Base-by-base conservation (phyloP, 208 protist species). In the Acanthamoeba castellanii region DNA sequence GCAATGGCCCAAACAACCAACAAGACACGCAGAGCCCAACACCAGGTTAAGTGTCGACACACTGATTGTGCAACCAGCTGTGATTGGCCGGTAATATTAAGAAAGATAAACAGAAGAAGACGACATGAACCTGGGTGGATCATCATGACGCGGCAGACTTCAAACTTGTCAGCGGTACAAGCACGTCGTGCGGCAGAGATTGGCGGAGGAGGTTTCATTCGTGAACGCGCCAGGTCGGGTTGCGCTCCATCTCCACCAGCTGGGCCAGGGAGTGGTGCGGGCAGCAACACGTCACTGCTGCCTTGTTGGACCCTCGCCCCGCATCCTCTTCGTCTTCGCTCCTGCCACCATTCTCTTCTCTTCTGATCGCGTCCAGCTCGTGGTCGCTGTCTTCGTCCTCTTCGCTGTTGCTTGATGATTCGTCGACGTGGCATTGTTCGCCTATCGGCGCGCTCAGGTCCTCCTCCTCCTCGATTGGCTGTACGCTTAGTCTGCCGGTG, bases 381-480 rank as follows among this genome's bases (percentile, higher is more conserved):
- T 68, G 18, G 13, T 66, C 59, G 25, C 22, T 20, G 1, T 66
- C 13, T 20, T 66, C 22, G 18, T 66, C 59, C 2, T 57, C 50
- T 0, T 30, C 2, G 14, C 22, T 7, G 14, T 30, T 20, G 7
- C 16, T 27, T 27, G 8, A 27, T 4, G 16, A 9, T 20, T 8
- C 20, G 13, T 66, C 59, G 20, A 42, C 37, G 37, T 42, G 37
- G 37, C 37, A 42, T 42, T 0, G 50, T 66, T 66, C 59, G 1
- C 61, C 61, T 11, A 0, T 32, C 6, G 20, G 57, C 0, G 22
- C 66, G 30, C 70, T 78, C 32, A 18, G 16, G 3, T 78, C 70
- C 34, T 78, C 68, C n/a, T 76, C 68, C 18, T 74, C 64, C 27
- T 72, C 64, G 61, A 68, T 68, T 18, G 61, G 32, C 70, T 78